Evolutionary conservation across 768 basidiomycete species (phyloP).

Genomic region (Goffeauzyma gilvescens): DNA sequence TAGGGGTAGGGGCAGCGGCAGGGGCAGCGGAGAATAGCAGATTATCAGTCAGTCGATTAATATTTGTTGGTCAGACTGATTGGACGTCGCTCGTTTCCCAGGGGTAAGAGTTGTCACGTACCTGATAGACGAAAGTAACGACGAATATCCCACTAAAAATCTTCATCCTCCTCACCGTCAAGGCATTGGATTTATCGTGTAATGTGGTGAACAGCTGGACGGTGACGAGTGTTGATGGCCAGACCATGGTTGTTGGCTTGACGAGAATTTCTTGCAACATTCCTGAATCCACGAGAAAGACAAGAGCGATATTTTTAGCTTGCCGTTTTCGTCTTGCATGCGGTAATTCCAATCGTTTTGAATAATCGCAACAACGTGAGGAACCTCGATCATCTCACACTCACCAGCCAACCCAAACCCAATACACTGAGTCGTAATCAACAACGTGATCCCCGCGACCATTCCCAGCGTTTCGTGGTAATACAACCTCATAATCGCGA

Average conservation of each 20-base stretch:
- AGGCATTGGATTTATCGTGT: slow-evolving; percentile 14
- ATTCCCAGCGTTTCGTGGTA: slow-evolving; percentile 24
- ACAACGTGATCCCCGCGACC: slow-evolving; percentile 23
- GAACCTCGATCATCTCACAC: background rate
- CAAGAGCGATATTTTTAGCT: too few relatives aligned
- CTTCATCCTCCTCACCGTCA: slow-evolving; percentile 8
- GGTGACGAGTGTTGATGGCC: slow-evolving; percentile 28
- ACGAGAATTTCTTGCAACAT: slow-evolving; percentile 31
- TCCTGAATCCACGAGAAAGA: too few relatives aligned
- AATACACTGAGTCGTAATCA: slow-evolving; percentile 32
- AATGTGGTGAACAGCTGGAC: slow-evolving; percentile 32
- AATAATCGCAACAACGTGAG: too few relatives aligned
- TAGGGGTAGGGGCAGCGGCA: too few relatives aligned
- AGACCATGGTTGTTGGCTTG: slow-evolving; percentile 27
- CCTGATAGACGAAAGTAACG: slow-evolving; percentile 12
- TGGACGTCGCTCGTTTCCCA: too few relatives aligned
- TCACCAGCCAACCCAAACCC: slow-evolving; percentile 31
- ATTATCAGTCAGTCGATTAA: too few relatives aligned
- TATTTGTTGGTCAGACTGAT: too few relatives aligned
- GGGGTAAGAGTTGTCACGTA: slow-evolving; percentile 1
- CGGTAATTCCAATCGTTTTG: too few relatives aligned
- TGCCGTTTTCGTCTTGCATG: too few relatives aligned
- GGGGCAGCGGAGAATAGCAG: too few relatives aligned
- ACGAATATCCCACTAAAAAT: slow-evolving; percentile 12
- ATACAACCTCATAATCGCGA: slow-evolving; percentile 32